Evolutionary conservation across 2,329 filamentous ascomycete species (phyloP).

Genomic region (Neoarthrinium moseri): DNA sequence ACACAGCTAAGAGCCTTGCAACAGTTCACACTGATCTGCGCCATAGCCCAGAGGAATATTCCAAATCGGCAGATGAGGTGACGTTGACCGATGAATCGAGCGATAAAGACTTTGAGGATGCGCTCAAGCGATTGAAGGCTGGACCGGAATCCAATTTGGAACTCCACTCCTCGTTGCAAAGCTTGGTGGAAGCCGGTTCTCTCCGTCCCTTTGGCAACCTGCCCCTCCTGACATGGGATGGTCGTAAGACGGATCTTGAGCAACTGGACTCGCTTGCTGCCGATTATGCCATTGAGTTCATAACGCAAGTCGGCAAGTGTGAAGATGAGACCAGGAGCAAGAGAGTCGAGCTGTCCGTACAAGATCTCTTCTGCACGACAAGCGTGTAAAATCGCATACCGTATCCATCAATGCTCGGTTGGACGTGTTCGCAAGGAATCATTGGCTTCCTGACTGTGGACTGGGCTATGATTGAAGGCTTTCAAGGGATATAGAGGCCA

Average conservation of each 20-base stretch:
- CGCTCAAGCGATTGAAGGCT: slow-evolving; percentile 20
- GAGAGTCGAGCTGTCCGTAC: slow-evolving; percentile 37
- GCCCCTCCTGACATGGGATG: slow-evolving; percentile 65
- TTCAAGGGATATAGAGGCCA: background rate
- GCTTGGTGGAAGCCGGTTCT: slow-evolving; percentile 41
- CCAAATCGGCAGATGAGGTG: slow-evolving; percentile 15
- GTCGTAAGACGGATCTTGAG: slow-evolving; percentile 40
- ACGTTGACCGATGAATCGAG: slow-evolving; percentile 22
- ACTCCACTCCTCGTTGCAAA: slow-evolving; percentile 48
- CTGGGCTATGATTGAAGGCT: background rate
- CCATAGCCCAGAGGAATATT: slow-evolving; percentile 68
- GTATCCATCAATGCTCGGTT: no score
- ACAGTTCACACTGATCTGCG: slow-evolving; percentile 77
- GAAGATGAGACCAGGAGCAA: slow-evolving; percentile 29
- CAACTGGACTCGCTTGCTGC: slow-evolving; percentile 43
- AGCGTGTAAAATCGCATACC: no score
- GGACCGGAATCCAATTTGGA: slow-evolving; percentile 36
- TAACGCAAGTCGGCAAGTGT: slow-evolving; percentile 67
- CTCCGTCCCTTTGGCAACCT: slow-evolving; percentile 45
- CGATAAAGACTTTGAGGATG: slow-evolving; percentile 22
- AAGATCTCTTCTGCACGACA: slow-evolving; percentile 65
- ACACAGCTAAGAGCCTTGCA: slow-evolving; percentile 55
- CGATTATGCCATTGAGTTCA: slow-evolving; percentile 59
- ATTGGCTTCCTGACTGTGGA: background rate
- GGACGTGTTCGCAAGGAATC: background rate